These are phyloP conservation scores for Cairneyella variabilis DNA, from an alignment of 495 filamentous ascomycete genomes.

Conservation along the genomic window DNA sequence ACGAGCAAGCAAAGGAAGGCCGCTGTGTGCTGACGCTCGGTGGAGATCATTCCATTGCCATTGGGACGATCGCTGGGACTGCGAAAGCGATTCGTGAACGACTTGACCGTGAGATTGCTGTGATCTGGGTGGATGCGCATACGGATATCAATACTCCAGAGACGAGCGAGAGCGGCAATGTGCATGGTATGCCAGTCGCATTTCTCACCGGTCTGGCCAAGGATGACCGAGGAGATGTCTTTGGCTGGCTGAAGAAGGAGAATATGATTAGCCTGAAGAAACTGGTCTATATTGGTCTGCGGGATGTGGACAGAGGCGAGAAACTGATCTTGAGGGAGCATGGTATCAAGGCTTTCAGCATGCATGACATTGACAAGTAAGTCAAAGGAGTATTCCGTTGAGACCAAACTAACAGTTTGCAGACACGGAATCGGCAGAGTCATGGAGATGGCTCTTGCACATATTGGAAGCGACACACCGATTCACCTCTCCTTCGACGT, in stretches of 20 bases:
- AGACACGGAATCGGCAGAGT: constrained; percentile 86
- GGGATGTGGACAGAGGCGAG: constrained; percentile 89
- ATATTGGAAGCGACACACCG: constrained; percentile 89
- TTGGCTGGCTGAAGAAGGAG: constrained; percentile 78
- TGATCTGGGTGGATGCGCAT: constrained; percentile 99
- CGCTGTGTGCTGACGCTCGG: constrained; percentile 89
- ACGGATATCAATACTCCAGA: constrained; percentile 97
- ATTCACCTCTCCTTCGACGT: constrained; percentile 98
- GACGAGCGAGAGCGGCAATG: constrained; percentile 83
- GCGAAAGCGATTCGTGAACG: constrained; percentile 82
- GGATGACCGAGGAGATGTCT: constrained; percentile 66
- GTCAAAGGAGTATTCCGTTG: not conserved
- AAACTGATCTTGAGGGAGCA: constrained; percentile 86
- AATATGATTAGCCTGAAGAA: constrained; percentile 63
- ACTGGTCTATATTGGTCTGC: constrained; percentile 93
- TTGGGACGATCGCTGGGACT: constrained; percentile 83
- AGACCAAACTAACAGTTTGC: constrained; percentile 21
- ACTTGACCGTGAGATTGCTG: constrained; percentile 74
- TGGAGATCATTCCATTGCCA: constrained; percentile 94
- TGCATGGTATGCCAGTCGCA: constrained; percentile 97
- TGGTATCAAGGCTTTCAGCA: constrained; percentile 91
- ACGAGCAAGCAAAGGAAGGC: constrained; percentile 79
- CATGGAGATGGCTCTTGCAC: constrained; percentile 94
- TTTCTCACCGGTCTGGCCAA: constrained; percentile 82
- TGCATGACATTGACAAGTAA: constrained; percentile 94